A percentile compares a stretch with the other conserved stretches of the same genome.
These are phyloP conservation scores for Lactifluus volemus DNA, from an alignment of 768 basidiomycete genomes.

Conservation along the genomic window DNA sequence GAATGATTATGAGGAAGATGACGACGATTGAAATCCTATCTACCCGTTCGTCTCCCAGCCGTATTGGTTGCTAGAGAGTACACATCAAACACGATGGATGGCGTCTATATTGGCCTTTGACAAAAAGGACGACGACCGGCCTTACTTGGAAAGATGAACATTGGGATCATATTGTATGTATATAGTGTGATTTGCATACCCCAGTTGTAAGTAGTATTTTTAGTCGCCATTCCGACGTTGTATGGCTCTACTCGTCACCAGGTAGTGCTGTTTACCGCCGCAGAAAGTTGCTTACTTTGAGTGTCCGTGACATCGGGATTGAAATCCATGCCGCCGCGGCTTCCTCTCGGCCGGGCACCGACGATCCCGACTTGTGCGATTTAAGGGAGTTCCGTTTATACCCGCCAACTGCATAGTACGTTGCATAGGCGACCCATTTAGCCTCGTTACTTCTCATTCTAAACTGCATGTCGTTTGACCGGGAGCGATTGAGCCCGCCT, in stretches of 20 bases:
- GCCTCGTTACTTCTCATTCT: conserved; percentile 1
- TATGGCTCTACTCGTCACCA: not conserved
- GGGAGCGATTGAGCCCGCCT: not conserved
- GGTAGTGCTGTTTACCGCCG: not conserved
- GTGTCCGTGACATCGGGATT: not conserved
- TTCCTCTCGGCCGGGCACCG: conserved; percentile 4
- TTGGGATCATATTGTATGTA: conserved; percentile 21
- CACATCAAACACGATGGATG: not conserved
- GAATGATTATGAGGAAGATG: conserved; percentile 44
- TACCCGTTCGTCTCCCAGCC: conserved; percentile 8
- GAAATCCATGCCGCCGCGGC: not conserved
- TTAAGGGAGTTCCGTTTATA: conserved; percentile 9
- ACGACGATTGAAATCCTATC: conserved; percentile 10
- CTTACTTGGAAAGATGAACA: conserved; percentile 16
- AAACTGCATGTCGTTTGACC: not conserved
- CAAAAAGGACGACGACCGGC: not conserved
- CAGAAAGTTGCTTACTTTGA: not conserved
- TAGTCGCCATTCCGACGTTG: conserved; percentile 2
- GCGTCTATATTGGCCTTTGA: conserved; percentile 6
- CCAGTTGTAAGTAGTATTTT: conserved; percentile 20
- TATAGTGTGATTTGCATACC: conserved; percentile 20
- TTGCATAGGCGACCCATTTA: conserved; percentile 16
- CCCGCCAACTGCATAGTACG: conserved; percentile 1
- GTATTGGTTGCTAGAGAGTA: conserved; percentile 15
- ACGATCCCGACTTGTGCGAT: conserved; percentile 12